Base-by-base conservation (phyloP, 176 grass and related monocot genomes). In the Oryza meyeriana region DNA sequence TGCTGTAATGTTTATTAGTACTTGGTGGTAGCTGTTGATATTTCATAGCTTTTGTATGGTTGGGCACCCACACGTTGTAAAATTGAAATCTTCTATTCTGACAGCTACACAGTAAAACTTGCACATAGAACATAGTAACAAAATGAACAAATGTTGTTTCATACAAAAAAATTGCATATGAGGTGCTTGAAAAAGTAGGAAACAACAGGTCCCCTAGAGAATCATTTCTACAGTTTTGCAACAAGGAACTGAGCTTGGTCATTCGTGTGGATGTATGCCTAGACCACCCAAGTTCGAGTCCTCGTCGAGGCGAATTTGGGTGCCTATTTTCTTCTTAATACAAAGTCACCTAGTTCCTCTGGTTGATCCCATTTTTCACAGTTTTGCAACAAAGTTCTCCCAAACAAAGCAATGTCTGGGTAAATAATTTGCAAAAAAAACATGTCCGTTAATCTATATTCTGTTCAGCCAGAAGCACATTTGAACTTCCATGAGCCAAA, bases 341-440 rank as follows among this genome's bases (percentile, higher is more conserved):
- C n/a, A n/a, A n/a, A n/a, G n/a, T n/a, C n/a, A n/a, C n/a, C n/a
- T n/a, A n/a, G n/a, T n/a, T n/a, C n/a, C n/a, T n/a, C n/a, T n/a
- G n/a, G n/a, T n/a, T n/a, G n/a, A n/a, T n/a, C n/a, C n/a, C n/a
- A n/a, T n/a, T 77, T 82, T 71, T 14, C 18, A 10, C 8, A 48
- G 10, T 64, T 77, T 38, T 25, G 31, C 30, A 48, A 77, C 32
- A 38, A 52, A 5, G 32, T 72, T 44, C 34, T 36, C 71, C 71
- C 42, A 39, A 6, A 16, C 33, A 27, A 73, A 34, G 71, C 38
- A 71, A 70, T 64, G 12, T 72, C 42, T 61, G n/a, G 58, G 65
- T 64, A 78, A 50, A 66, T 57, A 80, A 63, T 25, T 77, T 25
- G 50, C 25, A 76, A 12, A 69, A 12, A 69, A 82, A 76, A 8